Conservation (phyloP, 78 protist genomes). For the Dictyostelium intermedium region DNA sequence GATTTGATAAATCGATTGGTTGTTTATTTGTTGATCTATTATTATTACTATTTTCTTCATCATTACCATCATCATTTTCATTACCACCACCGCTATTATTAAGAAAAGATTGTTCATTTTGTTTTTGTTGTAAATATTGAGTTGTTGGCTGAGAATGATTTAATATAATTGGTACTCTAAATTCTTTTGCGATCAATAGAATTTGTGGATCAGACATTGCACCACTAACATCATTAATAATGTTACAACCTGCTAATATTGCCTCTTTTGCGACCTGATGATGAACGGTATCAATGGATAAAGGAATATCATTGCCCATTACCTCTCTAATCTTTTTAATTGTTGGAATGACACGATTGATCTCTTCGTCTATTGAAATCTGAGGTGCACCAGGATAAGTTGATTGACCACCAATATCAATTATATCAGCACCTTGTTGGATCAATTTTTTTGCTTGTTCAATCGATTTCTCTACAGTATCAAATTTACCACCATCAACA, state of each 20-base stretch:
- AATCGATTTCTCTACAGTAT: not conserved
- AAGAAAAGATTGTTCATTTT: not conserved
- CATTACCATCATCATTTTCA: not conserved
- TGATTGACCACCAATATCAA: slow-evolving; percentile 88
- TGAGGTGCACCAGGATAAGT: slow-evolving; percentile 82
- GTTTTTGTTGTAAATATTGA: slow-evolving; percentile 57
- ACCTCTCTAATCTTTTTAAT: slow-evolving; percentile 38
- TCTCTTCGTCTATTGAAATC: slow-evolving; percentile 72
- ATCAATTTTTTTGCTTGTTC: slow-evolving; percentile 17
- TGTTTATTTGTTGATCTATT: not conserved
- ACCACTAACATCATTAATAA: slow-evolving; percentile 82
- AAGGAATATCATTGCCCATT: not conserved
- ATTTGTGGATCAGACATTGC: slow-evolving; percentile 64
- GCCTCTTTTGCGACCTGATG: slow-evolving; percentile 72
- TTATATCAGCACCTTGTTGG: slow-evolving; percentile 67
- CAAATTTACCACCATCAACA: slow-evolving; percentile 81
- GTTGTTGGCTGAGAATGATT: slow-evolving; percentile 71
- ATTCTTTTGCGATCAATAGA: slow-evolving; percentile 36
- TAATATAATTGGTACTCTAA: slow-evolving; percentile 66
- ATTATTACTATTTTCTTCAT: not conserved
- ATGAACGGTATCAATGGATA: slow-evolving; percentile 80
- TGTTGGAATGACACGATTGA: slow-evolving; percentile 63
- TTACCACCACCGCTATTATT: not conserved
- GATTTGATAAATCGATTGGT: not conserved
- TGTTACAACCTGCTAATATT: slow-evolving; percentile 62